Conservation (phyloP, 495 filamentous ascomycete species). For the Durotheca rogersii region DNA sequence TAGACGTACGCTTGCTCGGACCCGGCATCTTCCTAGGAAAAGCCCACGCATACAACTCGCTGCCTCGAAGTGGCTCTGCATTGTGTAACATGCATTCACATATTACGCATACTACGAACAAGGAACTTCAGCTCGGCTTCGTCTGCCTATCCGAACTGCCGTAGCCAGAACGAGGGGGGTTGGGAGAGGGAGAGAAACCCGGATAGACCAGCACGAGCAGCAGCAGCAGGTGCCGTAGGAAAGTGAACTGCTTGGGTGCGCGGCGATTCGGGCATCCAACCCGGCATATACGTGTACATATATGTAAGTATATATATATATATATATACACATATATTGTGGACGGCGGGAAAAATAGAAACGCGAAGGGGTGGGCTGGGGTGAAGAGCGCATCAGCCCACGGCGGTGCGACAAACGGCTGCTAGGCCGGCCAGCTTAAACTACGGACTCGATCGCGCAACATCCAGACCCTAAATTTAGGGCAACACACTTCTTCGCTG, state of each 20-base stretch:
- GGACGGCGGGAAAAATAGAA: not conserved
- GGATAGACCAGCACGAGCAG: too few species aligned
- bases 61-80: constrained; percentile 24
- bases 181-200: not conserved
- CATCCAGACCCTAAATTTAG: constrained; percentile 2
- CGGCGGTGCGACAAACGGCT: constrained; percentile 10
- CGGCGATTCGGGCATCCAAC: not conserved
- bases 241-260: not conserved
- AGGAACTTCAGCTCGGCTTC: constrained; percentile 11
- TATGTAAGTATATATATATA: too few species aligned
- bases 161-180: not conserved
- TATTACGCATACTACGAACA: constrained; percentile 4
- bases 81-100: constrained; percentile 25
- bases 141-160: constrained; percentile 9
- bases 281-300: too few species aligned
- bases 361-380: constrained; percentile 4
- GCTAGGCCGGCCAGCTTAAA: not conserved
- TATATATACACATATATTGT: too few species aligned
- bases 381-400: constrained; percentile 4
- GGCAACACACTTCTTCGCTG: too few species aligned
- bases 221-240: constrained; percentile 13
- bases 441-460: not conserved
- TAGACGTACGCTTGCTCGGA: too few species aligned
- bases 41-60: constrained; percentile 17
- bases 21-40: not conserved